These are phyloP conservation scores for Lentinula detonsa DNA, from an alignment of 768 basidiomycete species.

Conservation along the genomic window DNA sequence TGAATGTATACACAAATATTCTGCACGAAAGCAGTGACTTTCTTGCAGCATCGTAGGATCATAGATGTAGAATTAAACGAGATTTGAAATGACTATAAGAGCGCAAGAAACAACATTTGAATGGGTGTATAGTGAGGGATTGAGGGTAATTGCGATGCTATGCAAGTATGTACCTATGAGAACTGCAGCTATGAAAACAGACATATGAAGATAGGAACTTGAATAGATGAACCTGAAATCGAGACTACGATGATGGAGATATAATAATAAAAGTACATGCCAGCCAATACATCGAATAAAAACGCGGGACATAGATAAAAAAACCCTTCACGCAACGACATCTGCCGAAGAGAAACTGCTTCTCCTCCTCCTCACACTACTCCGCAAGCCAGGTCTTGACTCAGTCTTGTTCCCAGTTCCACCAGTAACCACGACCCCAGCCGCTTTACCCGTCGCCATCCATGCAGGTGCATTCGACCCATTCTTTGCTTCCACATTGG, in stretches of 20 bases:
- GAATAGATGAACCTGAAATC: not conserved
- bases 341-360: slow-evolving; percentile 89
- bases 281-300: slow-evolving; percentile 9
- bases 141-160: not conserved
- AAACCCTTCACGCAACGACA: slow-evolving; percentile 54
- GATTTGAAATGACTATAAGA: not conserved
- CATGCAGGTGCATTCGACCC: slow-evolving; percentile 63
- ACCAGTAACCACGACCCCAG: slow-evolving; percentile 25
- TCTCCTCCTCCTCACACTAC: slow-evolving; percentile 67
- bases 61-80: not conserved
- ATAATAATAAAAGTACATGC: slow-evolving; percentile 4
- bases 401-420: not conserved
- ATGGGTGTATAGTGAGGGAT: not conserved
- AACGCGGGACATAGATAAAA: slow-evolving; percentile 10
- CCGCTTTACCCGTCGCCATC: slow-evolving; percentile 66
- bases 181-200: not conserved
- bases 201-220: not conserved
- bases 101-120: not conserved
- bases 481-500: slow-evolving; percentile 66
- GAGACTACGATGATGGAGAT: slow-evolving; percentile 2
- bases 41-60: not conserved
- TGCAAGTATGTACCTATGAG: not conserved
- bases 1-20: slow-evolving; percentile 84
- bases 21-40: slow-evolving; percentile 20
- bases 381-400: slow-evolving; percentile 55